phyloP scores from a whole-genome alignment of 2,329 filamentous ascomycete genomes.

The Pseudocercospora fijiensis region DNA sequence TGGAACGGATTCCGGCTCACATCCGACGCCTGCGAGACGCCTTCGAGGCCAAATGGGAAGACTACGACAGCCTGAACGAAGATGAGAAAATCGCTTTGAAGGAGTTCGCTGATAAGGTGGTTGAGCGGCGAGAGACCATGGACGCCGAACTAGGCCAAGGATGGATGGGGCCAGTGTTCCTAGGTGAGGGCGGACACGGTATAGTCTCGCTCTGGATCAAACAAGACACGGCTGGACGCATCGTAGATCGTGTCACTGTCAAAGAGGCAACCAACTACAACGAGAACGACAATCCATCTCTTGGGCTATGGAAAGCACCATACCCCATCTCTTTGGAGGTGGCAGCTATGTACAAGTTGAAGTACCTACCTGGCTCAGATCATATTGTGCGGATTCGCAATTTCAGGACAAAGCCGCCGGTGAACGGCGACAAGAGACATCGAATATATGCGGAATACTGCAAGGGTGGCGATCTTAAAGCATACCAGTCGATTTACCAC shows the following conservation, averaged over 20 bases:
- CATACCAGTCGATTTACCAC: neutral
- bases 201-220: constrained; percentile 8
- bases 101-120: no score
- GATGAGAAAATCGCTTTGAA: no score
- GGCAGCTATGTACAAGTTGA: constrained; percentile 14
- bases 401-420: neutral
- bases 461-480: neutral
- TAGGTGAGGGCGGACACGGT: neutral
- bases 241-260: constrained; percentile 7
- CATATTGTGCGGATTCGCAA: constrained; percentile 11
- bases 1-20: no score
- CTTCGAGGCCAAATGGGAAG: no score
- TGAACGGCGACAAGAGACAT: neutral
- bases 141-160: neutral
- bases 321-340: neutral
- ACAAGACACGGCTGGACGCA: constrained; percentile 2
- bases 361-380: constrained; percentile 7
- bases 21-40: no score
- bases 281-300: neutral
- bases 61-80: no score
- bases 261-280: constrained; percentile 5
- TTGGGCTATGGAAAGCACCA: neutral
- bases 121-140: neutral
- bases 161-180: neutral
- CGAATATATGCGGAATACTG: constrained; percentile 3